A percentile compares a stretch with the other conserved stretches of the same genome.
These are phyloP conservation scores for Dryas drummondii DNA, from an alignment of 306 rosid genomes.

Conservation along the genomic window DNA sequence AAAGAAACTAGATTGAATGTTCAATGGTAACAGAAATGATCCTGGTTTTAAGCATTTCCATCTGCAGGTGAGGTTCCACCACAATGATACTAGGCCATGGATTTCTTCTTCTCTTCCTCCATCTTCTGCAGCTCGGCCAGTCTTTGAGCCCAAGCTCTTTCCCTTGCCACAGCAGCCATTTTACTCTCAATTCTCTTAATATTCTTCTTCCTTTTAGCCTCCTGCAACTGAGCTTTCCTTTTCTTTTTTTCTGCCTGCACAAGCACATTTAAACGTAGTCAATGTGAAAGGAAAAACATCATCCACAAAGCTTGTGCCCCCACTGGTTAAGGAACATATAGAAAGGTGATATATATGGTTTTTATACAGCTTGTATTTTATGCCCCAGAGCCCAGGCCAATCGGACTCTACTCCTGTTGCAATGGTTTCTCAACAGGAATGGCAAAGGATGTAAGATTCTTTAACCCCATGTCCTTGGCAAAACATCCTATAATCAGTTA, in stretches of 20 bases:
- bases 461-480: background rate
- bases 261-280: slow-evolving; percentile 21
- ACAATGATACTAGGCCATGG: slow-evolving; percentile 38
- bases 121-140: slow-evolving; percentile 65
- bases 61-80: slow-evolving; percentile 9
- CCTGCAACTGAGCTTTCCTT: slow-evolving; percentile 73
- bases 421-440: background rate
- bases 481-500: background rate
- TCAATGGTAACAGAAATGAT: background rate
- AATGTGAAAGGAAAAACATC: slow-evolving; percentile 15
- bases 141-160: slow-evolving; percentile 69
- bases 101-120: slow-evolving; percentile 65
- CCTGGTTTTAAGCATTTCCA: background rate
- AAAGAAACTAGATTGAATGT: background rate
- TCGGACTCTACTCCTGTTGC: background rate
- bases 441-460: background rate
- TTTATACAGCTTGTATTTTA: background rate
- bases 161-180: slow-evolving; percentile 97
- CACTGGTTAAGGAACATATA: too few species aligned
- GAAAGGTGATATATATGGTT: too few species aligned
- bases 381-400: background rate
- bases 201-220: slow-evolving; percentile 73
- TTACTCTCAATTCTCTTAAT: slow-evolving; percentile 75
- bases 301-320: background rate
- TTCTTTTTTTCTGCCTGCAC: slow-evolving; percentile 71